phyloP scores from a whole-genome alignment of 306 rosid species.

The Benincasa hispida region DNA sequence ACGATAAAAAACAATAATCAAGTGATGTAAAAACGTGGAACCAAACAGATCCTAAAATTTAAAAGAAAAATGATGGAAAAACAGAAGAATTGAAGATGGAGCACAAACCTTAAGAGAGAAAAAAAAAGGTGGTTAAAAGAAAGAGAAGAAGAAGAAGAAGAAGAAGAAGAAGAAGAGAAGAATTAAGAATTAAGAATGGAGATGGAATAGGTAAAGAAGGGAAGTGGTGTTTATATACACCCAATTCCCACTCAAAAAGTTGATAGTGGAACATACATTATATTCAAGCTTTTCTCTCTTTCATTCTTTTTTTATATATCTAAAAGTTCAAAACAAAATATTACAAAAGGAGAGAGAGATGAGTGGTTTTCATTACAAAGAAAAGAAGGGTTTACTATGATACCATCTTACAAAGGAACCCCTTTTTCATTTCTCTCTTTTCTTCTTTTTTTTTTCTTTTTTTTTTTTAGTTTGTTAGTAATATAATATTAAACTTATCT shows the following conservation, averaged over 20 bases:
- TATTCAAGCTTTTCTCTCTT: slow-evolving; percentile 30
- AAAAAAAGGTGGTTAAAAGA: slow-evolving; percentile 12
- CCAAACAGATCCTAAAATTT: background rate
- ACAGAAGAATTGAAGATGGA: background rate
- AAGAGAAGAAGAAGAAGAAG: slow-evolving; percentile 26
- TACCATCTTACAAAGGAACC: too few relatives aligned
- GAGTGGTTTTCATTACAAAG: too few relatives aligned
- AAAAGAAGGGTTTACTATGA: too few relatives aligned
- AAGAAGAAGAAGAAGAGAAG: slow-evolving; percentile 23
- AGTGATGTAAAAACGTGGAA: too few relatives aligned
- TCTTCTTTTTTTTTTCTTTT: too few relatives aligned
- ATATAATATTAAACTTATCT: too few relatives aligned
- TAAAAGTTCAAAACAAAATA: background rate
- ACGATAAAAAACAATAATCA: background rate
- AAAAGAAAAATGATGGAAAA: background rate
- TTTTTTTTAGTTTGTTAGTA: too few relatives aligned
- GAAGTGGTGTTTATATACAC: slow-evolving; percentile 47
- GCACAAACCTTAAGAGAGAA: background rate
- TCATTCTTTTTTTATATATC: slow-evolving; percentile 25
- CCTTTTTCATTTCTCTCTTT: too few relatives aligned
- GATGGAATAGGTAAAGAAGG: slow-evolving; percentile 31
- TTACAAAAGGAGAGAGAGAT: too few relatives aligned
- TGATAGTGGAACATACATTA: slow-evolving; percentile 19
- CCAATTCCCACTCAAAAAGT: slow-evolving; percentile 30
- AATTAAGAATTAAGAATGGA: slow-evolving; percentile 15